These are phyloP conservation scores for Sporormia fimetaria DNA, from an alignment of 495 filamentous ascomycete species.

Conservation along the genomic window DNA sequence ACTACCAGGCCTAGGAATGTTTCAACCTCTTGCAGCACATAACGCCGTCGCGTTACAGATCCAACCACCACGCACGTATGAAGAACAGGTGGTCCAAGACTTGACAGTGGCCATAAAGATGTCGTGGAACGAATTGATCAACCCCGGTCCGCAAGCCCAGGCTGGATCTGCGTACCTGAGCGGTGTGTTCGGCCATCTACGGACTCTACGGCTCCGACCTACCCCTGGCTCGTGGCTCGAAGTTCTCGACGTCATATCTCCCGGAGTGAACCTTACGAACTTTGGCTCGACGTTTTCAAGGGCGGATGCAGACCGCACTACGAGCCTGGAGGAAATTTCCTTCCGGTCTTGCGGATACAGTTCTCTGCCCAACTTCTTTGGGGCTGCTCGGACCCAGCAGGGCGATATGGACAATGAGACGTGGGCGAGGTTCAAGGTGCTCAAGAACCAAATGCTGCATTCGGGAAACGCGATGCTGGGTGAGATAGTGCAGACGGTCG, in stretches of 20 bases:
- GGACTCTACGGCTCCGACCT: constrained; percentile 1
- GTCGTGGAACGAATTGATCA: no score
- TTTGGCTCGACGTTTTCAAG: constrained; percentile 6
- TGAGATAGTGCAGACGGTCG: constrained; percentile 28
- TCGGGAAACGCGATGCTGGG: constrained; percentile 21
- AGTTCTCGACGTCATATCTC: constrained; percentile 28
- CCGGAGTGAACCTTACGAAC: constrained; percentile 23
- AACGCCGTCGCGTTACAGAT: not conserved
- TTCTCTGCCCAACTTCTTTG: no score
- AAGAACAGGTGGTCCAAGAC: not conserved
- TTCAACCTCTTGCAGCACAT: not conserved
- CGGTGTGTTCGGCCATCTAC: not conserved
- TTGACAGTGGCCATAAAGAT: no score
- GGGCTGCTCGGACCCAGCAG: no score
- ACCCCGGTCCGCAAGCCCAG: not conserved
- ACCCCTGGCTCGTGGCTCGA: constrained; percentile 31
- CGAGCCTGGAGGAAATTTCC: constrained; percentile 12
- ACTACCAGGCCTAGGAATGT: not conserved
- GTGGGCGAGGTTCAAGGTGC: no score
- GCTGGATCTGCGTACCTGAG: not conserved
- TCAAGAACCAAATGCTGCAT: no score
- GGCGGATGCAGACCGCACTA: constrained; percentile 11
- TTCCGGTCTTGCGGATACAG: constrained; percentile 33
- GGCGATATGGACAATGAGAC: no score
- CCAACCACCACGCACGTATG: not conserved